Conservation (phyloP, 2,329 filamentous ascomycete genomes). For the Penicillium capsulatum region DNA sequence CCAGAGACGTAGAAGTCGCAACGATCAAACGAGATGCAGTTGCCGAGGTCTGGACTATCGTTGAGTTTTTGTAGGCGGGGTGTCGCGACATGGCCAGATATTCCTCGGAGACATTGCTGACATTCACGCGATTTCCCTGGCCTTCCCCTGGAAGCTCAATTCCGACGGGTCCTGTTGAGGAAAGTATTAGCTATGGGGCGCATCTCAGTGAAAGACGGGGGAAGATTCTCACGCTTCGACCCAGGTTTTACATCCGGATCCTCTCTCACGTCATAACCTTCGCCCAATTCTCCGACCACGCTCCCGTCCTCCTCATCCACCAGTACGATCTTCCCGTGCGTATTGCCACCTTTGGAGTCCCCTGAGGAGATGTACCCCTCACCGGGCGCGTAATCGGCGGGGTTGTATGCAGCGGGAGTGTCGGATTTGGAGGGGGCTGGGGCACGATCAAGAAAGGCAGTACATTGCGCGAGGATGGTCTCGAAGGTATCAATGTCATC, state of each 20-base stretch:
- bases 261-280: slow-evolving; percentile 76
- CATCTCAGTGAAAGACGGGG: too few relatives aligned
- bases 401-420: slow-evolving; percentile 62
- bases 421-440: slow-evolving; percentile 50
- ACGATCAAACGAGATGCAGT: slow-evolving; percentile 89
- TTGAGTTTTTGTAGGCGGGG: slow-evolving; percentile 85
- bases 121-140: slow-evolving; percentile 45
- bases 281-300: slow-evolving; percentile 84
- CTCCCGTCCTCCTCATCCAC: slow-evolving; percentile 95
- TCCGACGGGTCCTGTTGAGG: slow-evolving; percentile 44
- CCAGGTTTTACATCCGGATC: slow-evolving; percentile 71
- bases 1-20: slow-evolving; percentile 74
- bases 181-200: slow-evolving; percentile 7
- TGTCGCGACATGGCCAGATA: slow-evolving; percentile 76
- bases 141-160: slow-evolving; percentile 47
- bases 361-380: slow-evolving; percentile 63
- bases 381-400: slow-evolving; percentile 71
- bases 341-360: slow-evolving; percentile 26
- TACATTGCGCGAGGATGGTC: slow-evolving; percentile 96
- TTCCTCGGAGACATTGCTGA: slow-evolving; percentile 48
- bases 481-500: slow-evolving; percentile 96
- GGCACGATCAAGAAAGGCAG: slow-evolving; percentile 84
- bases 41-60: slow-evolving; percentile 79
- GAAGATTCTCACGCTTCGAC: slow-evolving; percentile 90
- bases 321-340: slow-evolving; percentile 76